Base-by-base conservation (phyloP, 1,139 yeast species). In the Zygoascus sp. region DNA sequence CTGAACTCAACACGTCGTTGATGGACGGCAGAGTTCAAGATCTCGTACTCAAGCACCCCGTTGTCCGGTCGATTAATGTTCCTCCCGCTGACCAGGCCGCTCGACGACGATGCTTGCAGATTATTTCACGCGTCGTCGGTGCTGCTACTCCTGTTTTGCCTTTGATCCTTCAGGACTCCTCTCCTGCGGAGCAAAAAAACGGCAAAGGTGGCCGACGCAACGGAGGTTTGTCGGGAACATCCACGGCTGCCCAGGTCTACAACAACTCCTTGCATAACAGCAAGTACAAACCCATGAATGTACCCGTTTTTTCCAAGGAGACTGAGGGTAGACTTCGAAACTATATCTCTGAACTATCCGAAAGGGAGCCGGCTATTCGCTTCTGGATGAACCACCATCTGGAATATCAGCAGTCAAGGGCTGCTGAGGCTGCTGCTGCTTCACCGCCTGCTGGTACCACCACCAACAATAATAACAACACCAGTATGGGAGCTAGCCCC, bases 71-170 rank as follows among this genome's bases (percentile, higher is more conserved):
- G n/a, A 51, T 63, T 27, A 44, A 58, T 10, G 63, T 63, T 1
- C 66, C 66, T n/a, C 62, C 61, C 40, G 57, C 63, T 47, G 66
- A 63, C 40, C 50, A 62, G 34, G 61, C 57, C 30, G 66, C 67
- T 6, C 47, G 66, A 10, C 52, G 64, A 3, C 47, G 64, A 25
- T 63, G 66, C 44, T 54, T 62, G 34, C 47, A 48, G 22, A 50
- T 61, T 21, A 50, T 61, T 32, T 47, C 58, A 16, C 48, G 53
- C 28, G 59, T 59, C 13, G 54, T 61, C 3, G 58, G 57, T 23
- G 59, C 65, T 2, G 65, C 65, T 10, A 55, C 61, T 28, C 64
- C 64, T 2, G 57, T 59, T 7, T 47, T 61, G 21, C 65, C 63
- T 27, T 52, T 59, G 28, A 56, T 59, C 36, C 50, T 58, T n/a